A percentile compares a stretch with the other conserved stretches of the same genome.
Evolutionary conservation across 1,284 basidiomycete genomes (phyloP).

Genomic region (Ustilago hordei): DNA sequence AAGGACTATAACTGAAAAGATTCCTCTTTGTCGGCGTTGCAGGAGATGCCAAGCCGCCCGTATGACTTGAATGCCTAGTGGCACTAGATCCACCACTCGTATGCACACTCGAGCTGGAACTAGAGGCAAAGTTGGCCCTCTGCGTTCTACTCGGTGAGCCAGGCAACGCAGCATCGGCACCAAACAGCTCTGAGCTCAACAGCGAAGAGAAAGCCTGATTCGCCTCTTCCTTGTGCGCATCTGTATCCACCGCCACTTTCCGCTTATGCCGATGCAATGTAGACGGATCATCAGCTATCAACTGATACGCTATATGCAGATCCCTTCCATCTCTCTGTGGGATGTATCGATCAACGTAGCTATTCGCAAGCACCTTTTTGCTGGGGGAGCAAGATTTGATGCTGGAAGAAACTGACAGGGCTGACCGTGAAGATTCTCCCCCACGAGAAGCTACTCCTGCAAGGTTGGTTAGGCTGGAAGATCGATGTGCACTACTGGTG

Average conservation of each 20-base stretch:
- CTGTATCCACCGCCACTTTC: slow-evolving; percentile 59
- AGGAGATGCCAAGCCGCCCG: slow-evolving; percentile 39
- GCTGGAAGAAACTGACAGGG: slow-evolving; percentile 29
- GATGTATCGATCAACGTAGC: slow-evolving; percentile 70
- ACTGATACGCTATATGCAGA: slow-evolving; percentile 72
- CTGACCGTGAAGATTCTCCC: slow-evolving; percentile 34
- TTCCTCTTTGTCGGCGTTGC: slow-evolving; percentile 70
- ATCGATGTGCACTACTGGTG: slow-evolving; percentile 32
- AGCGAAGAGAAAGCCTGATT: slow-evolving; percentile 73
- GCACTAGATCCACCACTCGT: slow-evolving; percentile 50
- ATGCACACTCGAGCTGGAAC: slow-evolving; percentile 46
- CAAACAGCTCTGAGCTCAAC: slow-evolving; percentile 73
- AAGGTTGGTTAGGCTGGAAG: slow-evolving; percentile 44
- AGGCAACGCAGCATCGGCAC: slow-evolving; percentile 46
- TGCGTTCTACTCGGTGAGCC: slow-evolving; percentile 38
- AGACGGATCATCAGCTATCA: slow-evolving; percentile 70
- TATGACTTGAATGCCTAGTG: slow-evolving; percentile 46
- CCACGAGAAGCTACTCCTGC: slow-evolving; percentile 29
- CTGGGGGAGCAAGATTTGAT: slow-evolving; percentile 32
- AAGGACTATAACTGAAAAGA: slow-evolving; percentile 71
- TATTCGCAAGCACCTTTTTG: slow-evolving; percentile 36
- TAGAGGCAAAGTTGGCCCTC: slow-evolving; percentile 39
- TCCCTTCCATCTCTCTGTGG: slow-evolving; percentile 73
- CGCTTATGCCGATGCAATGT: slow-evolving; percentile 62
- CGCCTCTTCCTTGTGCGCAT: slow-evolving; percentile 67